Evolutionary conservation across 805 yeast genomes (phyloP).

Genomic region (Metschnikowia kofuensis): DNA sequence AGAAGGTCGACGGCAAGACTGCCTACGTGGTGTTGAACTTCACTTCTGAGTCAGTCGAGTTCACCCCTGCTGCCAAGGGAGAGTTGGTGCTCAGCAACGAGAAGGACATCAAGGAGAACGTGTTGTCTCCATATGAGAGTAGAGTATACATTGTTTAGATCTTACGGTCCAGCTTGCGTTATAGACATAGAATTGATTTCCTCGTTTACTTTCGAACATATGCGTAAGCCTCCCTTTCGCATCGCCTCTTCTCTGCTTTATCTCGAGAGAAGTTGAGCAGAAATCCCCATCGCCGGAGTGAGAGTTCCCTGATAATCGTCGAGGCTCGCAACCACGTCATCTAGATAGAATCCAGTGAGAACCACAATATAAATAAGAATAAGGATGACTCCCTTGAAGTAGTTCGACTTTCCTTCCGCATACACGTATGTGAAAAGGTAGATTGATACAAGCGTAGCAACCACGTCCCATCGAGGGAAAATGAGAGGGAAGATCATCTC

Average conservation of each 20-base stretch:
- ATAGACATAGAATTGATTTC: background rate
- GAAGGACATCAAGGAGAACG: slow-evolving; percentile 19
- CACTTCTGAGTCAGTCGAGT: slow-evolving; percentile 21
- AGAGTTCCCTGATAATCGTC: background rate
- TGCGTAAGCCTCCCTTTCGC: too few species aligned
- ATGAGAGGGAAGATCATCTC: slow-evolving; percentile 70
- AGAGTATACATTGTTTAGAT: slow-evolving; percentile 34
- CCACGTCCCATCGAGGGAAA: slow-evolving; percentile 94
- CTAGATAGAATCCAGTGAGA: slow-evolving; percentile 77
- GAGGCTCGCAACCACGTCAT: slow-evolving; percentile 34
- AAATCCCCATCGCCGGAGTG: background rate
- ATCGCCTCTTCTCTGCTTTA: background rate
- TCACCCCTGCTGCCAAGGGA: slow-evolving; percentile 28
- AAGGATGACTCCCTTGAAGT: slow-evolving; percentile 90
- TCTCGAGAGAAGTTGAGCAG: slow-evolving; percentile 3
- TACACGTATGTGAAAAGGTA: slow-evolving; percentile 89
- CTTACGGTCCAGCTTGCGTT: background rate
- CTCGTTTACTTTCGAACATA: too few species aligned
- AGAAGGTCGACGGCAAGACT: slow-evolving; percentile 29
- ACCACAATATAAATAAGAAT: slow-evolving; percentile 75
- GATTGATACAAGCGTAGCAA: slow-evolving; percentile 81
- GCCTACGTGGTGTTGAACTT: slow-evolving; percentile 26
- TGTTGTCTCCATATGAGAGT: slow-evolving; percentile 44
- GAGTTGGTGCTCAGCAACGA: slow-evolving; percentile 33
- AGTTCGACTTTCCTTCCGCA: slow-evolving; percentile 95